phyloP scores from a whole-genome alignment of 306 rosid genomes.

The Rosa rugosa region DNA sequence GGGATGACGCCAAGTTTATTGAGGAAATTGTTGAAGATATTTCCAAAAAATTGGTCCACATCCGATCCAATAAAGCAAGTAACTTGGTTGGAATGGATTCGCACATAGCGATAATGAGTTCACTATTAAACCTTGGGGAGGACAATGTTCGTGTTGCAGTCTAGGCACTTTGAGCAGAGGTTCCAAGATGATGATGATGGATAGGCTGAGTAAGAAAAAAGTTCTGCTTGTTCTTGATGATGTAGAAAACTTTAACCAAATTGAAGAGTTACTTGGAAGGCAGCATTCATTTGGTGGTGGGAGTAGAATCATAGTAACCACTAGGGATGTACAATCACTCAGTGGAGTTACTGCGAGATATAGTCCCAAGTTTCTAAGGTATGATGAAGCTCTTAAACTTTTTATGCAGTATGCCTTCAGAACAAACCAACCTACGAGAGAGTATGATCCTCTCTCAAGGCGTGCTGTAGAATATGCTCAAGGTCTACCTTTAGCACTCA shows the following conservation, averaged over 20 bases:
- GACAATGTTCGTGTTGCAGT: not conserved
- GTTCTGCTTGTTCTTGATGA: not conserved
- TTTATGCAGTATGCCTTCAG: conserved; percentile 14
- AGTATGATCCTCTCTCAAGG: not conserved
- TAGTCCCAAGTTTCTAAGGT: not conserved
- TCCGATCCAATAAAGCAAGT: not conserved
- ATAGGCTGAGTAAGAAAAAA: not conserved
- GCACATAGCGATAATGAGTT: not conserved
- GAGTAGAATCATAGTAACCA: not conserved
- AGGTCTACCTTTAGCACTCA: conserved; percentile 25
- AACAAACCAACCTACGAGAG: not conserved
- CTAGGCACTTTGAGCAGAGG: not conserved
- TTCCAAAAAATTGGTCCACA: not conserved
- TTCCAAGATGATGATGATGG: not conserved
- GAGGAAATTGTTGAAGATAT: not conserved
- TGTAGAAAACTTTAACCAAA: not conserved
- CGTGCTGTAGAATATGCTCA: not conserved
- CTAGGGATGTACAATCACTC: not conserved
- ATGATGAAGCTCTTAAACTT: conserved; percentile 19
- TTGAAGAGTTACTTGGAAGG: not conserved
- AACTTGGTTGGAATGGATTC: conserved; percentile 12
- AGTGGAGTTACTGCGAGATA: not conserved
- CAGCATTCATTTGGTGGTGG: not conserved
- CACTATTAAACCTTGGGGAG: not conserved
- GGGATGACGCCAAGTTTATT: not conserved